phyloP scores from a whole-genome alignment of 148 eudicot species.

The Chenopodium album region DNA sequence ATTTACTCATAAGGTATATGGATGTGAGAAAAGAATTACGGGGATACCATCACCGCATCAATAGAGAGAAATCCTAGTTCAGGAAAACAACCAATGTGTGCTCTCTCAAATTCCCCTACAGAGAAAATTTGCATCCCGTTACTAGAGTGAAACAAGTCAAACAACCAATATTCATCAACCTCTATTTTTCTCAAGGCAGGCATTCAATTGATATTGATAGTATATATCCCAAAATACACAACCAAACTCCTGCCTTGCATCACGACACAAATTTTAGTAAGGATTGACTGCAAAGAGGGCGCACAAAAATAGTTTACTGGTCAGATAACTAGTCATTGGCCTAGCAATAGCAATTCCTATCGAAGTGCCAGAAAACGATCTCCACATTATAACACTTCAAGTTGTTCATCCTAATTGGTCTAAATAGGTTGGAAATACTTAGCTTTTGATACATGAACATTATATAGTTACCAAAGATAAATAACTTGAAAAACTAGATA shows the following conservation, averaged over 20 bases:
- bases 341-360: not conserved
- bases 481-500: not conserved
- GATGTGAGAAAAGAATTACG: not conserved
- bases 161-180: not conserved
- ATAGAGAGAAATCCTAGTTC: constrained; percentile 50
- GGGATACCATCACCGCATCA: constrained; percentile 43
- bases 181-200: not conserved
- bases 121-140: constrained; percentile 9
- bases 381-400: not conserved
- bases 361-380: not conserved
- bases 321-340: not conserved
- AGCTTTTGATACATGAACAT: not conserved
- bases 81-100: constrained; percentile 57
- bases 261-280: not conserved
- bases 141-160: constrained; percentile 10
- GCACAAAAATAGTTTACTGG: not conserved
- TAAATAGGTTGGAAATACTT: not conserved
- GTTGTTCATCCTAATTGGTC: not conserved
- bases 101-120: constrained; percentile 61
- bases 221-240: not conserved
- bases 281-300: not conserved
- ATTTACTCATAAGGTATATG: not conserved
- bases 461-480: not conserved
- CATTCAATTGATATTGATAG: not conserved
- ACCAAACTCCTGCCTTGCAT: not conserved